Conservation (phyloP, 192 early-diverging fungal genomes). For the Coemansia sp. region DNA sequence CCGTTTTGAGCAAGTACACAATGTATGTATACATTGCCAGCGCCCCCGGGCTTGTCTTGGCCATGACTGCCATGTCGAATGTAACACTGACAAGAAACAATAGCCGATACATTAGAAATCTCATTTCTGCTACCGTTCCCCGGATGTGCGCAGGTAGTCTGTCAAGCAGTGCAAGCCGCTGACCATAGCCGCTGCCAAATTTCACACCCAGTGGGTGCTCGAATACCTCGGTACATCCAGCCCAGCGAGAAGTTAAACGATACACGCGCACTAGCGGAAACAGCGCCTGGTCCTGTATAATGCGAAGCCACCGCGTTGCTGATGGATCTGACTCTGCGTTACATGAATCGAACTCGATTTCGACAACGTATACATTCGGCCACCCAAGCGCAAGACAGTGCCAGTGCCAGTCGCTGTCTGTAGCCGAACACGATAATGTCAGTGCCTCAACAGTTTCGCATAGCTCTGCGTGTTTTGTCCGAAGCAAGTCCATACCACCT, state of each 20-base stretch:
- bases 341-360: slow-evolving; percentile 29
- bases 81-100: slow-evolving; percentile 40
- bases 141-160: slow-evolving; percentile 21
- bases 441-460: slow-evolving; percentile 24
- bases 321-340: slow-evolving; percentile 30
- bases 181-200: slow-evolving; percentile 14
- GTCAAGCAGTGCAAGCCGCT: slow-evolving; percentile 26
- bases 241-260: slow-evolving; percentile 40
- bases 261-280: slow-evolving; percentile 36
- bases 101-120: slow-evolving; percentile 39
- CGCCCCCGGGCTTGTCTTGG: slow-evolving; percentile 22
- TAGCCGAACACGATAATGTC: slow-evolving; percentile 10
- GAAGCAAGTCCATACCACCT: slow-evolving; percentile 43
- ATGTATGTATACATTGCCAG: slow-evolving; percentile 43
- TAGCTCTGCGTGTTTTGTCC: slow-evolving; percentile 22
- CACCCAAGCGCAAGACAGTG: slow-evolving; percentile 38
- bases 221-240: slow-evolving; percentile 47
- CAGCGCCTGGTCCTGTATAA: slow-evolving; percentile 26
- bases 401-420: slow-evolving; percentile 24
- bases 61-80: slow-evolving; percentile 42
- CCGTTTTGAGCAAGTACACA: slow-evolving; percentile 40
- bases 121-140: slow-evolving; percentile 21
- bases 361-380: slow-evolving; percentile 30
- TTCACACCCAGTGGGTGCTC: slow-evolving; percentile 32
- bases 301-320: slow-evolving; percentile 29